A percentile compares a stretch with the other conserved stretches of the same genome.
phyloP scores from a whole-genome alignment of 169 alveolate genomes.

The Plasmodium inui region DNA sequence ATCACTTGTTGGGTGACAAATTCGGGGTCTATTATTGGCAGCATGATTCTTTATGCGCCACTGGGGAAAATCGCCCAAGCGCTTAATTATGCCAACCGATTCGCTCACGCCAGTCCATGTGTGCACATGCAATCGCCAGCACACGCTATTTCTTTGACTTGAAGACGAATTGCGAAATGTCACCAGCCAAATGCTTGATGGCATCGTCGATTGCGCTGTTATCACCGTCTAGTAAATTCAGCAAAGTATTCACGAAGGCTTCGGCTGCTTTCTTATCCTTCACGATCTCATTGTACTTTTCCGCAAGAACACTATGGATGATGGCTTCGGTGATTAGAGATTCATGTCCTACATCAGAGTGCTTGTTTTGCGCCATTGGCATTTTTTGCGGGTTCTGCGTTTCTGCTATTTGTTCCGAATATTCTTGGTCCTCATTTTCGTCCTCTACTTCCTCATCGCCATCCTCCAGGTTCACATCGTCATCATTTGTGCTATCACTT shows the following conservation, averaged over 20 bases:
- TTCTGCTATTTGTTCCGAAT: not conserved
- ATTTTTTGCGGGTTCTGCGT: not conserved
- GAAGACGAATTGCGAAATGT: not conserved
- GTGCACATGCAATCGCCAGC: not conserved
- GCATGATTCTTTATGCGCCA: not conserved
- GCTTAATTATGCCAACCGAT: not conserved
- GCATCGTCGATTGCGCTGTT: not conserved
- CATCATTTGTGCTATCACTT: not conserved
- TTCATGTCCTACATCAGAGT: not conserved
- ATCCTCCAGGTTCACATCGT: not conserved
- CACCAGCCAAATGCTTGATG: not conserved
- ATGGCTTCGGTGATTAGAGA: not conserved
- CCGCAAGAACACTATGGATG: not conserved
- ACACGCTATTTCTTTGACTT: not conserved
- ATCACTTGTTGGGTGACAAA: not conserved
- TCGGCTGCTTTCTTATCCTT: not conserved
- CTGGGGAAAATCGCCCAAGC: not conserved
- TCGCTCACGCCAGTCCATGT: not conserved
- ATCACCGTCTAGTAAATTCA: not conserved
- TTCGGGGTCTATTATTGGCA: not conserved
- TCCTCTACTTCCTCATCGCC: not conserved
- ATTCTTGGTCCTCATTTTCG: not conserved
- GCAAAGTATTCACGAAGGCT: not conserved
- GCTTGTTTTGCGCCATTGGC: not conserved
- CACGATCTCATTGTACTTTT: not conserved